phyloP scores from a whole-genome alignment of 2,329 filamentous ascomycete genomes.

The Fusarium coicis region DNA sequence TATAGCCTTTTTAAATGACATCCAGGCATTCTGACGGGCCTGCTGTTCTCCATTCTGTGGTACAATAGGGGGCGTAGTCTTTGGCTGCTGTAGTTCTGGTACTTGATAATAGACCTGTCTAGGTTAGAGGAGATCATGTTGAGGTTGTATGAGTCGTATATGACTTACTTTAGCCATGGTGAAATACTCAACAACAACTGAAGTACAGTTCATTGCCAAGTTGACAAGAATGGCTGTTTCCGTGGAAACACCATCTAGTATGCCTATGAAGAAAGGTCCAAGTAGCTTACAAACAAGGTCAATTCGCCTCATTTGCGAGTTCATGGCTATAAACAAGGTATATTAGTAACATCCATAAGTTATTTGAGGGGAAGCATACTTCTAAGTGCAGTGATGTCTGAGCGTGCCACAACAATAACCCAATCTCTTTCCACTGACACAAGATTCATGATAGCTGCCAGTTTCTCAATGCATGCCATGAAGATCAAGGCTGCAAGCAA shows the following conservation, averaged over 20 bases:
- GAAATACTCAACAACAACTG: slow-evolving; percentile 63
- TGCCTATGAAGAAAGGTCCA: slow-evolving; percentile 65
- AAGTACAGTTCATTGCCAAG: slow-evolving; percentile 60
- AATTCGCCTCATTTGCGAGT: slow-evolving; percentile 71
- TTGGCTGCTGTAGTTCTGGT: slow-evolving; percentile 41
- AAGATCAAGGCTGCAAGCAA: slow-evolving; percentile 55
- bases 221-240: slow-evolving; percentile 60
- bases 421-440: slow-evolving; percentile 79
- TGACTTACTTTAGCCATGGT: slow-evolving; percentile 53
- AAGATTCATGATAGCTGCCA: slow-evolving; percentile 71
- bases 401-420: slow-evolving; percentile 52
- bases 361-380: slow-evolving; percentile 8
- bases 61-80: slow-evolving; percentile 21
- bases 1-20: not conserved
- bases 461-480: slow-evolving; percentile 76
- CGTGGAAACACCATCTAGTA: slow-evolving; percentile 62
- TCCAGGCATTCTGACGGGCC: not conserved
- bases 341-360: not conserved
- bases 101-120: slow-evolving; percentile 43
- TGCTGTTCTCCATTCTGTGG: not conserved
- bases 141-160: fast-evolving
- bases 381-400: slow-evolving; percentile 28
- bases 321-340: slow-evolving; percentile 51
- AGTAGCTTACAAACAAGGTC: slow-evolving; percentile 69
- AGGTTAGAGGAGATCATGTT: not conserved